These are phyloP conservation scores for Colletotrichum sp. DNA, from an alignment of 2,329 filamentous ascomycete genomes.

Conservation along the genomic window DNA sequence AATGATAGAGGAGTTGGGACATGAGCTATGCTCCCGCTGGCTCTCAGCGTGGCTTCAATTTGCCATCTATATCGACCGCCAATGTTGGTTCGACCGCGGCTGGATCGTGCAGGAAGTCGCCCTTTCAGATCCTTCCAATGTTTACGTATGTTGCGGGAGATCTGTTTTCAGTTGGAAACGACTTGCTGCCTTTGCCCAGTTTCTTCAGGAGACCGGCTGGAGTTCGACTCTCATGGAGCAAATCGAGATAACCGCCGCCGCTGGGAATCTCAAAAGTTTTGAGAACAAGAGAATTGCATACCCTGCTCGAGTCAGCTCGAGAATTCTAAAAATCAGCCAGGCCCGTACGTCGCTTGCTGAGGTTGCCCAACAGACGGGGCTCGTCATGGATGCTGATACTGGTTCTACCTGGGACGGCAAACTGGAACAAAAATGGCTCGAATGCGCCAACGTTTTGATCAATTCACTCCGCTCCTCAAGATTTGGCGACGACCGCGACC, in stretches of 20 bases:
- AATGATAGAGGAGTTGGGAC: neutral
- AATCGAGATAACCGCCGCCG: neutral
- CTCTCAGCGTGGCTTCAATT: neutral
- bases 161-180: slow-evolving; percentile 2
- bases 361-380: neutral
- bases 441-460: neutral
- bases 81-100: slow-evolving; percentile 22
- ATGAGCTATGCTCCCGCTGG: neutral
- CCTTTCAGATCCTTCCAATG: slow-evolving; percentile 1
- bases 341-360: neutral
- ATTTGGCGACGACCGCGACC: slow-evolving; percentile 21
- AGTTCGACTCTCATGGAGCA: neutral
- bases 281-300: neutral
- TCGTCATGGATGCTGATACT: neutral
- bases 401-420: neutral
- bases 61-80: neutral
- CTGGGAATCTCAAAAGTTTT: no score
- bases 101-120: slow-evolving; percentile 25
- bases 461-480: slow-evolving; percentile 10
- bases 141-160: slow-evolving; percentile 16
- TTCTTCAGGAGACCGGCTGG: neutral
- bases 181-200: neutral
- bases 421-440: neutral
- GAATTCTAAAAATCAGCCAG: neutral
- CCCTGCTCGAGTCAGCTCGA: neutral